Base-by-base conservation (phyloP, 768 basidiomycete genomes). In the Suillus subaureus region DNA sequence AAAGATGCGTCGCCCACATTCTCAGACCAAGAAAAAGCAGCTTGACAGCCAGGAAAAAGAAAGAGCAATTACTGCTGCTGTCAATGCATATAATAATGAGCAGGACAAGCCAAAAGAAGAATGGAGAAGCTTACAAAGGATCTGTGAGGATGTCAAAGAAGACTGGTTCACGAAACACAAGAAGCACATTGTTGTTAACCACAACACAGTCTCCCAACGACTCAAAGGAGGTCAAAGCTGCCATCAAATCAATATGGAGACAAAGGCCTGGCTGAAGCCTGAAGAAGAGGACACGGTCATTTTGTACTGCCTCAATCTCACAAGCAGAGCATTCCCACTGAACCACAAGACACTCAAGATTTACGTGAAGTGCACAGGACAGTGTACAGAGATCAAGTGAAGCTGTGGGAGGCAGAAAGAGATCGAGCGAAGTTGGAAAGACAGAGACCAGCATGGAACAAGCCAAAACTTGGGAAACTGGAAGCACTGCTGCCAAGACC, bases 261-360 rank as follows among this genome's bases (percentile, higher is more conserved):
- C 11, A 12, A 49, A 49, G 12, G 23, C 47, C 11, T 77, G 74
- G 77, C 70, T 81, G 3, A 73, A 70, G 0, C 21, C 47, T 1
- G 69, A 66, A n/a, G 77, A 84, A 69, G 72, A 57, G 16, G 66
- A 77, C 11, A 60, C 63, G 6, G 67, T 81, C 18, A 69, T 82
- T 49, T 60, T 66, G 6, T 76, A 73, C 68, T 65, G 71, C 16
- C 56, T 71, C 21, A 70, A 77, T 43, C 58, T 72, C 31, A 77
- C 77, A 21, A 58, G 69, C n/a, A 68, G 71, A 16, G 79, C 79
- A 11, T 81, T 80, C 64, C 79, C 79, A 15, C 71, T 78, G 6
- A 76, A 57, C 49, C 79, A 80, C 61, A 35, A 61, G 21, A 57
- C 71, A 9, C 64, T 83, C 4, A 75, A 75, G 61, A 77, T 79